Base-by-base conservation (phyloP, 306 rosid species). In the Vachellia pachyceras region DNA sequence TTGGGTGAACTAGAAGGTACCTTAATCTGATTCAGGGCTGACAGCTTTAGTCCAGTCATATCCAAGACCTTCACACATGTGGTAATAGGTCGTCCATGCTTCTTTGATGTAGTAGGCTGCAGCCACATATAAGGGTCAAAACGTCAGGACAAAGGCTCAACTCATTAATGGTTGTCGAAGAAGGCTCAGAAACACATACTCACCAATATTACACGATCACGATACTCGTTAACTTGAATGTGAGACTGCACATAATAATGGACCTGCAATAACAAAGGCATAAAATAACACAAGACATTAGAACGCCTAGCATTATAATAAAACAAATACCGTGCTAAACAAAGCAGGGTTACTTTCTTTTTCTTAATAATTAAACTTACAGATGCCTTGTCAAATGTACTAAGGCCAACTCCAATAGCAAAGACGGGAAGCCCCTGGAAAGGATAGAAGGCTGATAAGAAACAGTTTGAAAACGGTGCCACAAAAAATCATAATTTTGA, bases 191-290 rank as follows among this genome's bases (percentile, higher is more conserved):
- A 74, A 49, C 18, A 33, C 70, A 77, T 33, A 68, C 94, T 78
- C 71, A 95, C 99, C 97, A 95, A 91, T 77, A 91, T 44, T 79
- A 90, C 79, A 23, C 91, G 82, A 82, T 95, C 99, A 71, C 99
- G 93, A 80, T 95, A 95, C 87, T 95, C 98, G 77, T 95, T 95
- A 45, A 95, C 87, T 86, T 95, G 99, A 89, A 95, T 95, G 85
- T 95, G 99, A 75, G 99, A 95, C 89, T 95, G 99, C 87, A 95
- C 98, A 89, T 95, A 95, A 88, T 89, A 90, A 82, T 93, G 91
- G 73, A 93, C 97, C 99, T 95, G 89, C 39, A 86, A 46, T 20
- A 72, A 80, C 55, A 71, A 47, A 72, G 42, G 29, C 12, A 23
- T 5, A 46, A 29, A 75, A 75, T 66, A 64, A 29, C 5, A 61